Evolutionary conservation across 192 early-diverging fungal genomes (phyloP), one percentile per base, ranked within the genome.

Genomic region (Coemansia sp.): DNA sequence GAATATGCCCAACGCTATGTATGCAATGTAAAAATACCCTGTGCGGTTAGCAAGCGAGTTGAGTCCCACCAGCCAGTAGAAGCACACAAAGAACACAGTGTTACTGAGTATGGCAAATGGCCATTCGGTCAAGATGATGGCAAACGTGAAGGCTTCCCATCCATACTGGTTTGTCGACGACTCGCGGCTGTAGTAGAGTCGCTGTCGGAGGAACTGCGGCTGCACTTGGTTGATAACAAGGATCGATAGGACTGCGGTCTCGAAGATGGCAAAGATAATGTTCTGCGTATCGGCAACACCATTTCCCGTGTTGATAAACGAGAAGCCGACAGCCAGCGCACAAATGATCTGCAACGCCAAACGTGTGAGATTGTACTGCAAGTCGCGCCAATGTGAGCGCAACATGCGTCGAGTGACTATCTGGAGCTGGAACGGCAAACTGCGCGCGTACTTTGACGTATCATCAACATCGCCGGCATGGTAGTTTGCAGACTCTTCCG

Each of bases 51-150:
- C 68, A 8, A 66, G 63, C 8, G 30, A 55, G 40, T 81, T 81
- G 33, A 93, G 81, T 2, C 89, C 90, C n/a, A 85, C 82, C 23
- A 87, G 83, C 87, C 88, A 94, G 78, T 94, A 94, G 56, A 89
- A 91, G 40, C 84, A 73, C n/a, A 87, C 63, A 74, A 91, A 91
- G 68, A 87, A 91, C 46, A 82, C 51, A 0, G 90, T 88, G 49
- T 84, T 73, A 23, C 84, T 71, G 42, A 90, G 53, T 12, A 90
- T 49, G 0, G 87, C 83, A 48, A 89, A 94, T 0, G 92, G 92
- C 26, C 89, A 72, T 62, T 94, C 90, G 30, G 88, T 85, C 4
- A 89, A 46, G 30, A 89, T 70, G 57, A 89, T 86, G 7, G 88
- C 81, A 7, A 83, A 56, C 35, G 84, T 82, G 72, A 89, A 92